These are phyloP conservation scores for Blastobotrys raffinosifermentans DNA, from an alignment of 1,139 yeast species.

Conservation along the genomic window DNA sequence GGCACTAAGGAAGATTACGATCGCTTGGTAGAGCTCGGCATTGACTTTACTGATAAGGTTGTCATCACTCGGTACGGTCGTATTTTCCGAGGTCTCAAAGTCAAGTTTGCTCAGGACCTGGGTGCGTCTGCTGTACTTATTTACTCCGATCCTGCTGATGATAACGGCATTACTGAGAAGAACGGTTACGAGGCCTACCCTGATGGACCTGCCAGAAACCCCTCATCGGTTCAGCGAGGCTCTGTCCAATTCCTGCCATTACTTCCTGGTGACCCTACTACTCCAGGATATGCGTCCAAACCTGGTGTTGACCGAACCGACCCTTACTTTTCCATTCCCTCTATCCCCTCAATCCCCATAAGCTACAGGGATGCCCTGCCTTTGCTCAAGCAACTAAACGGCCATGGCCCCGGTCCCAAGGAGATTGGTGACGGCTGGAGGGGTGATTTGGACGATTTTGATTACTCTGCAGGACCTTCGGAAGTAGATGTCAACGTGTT, in stretches of 20 bases:
- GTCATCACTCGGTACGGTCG: conserved; percentile 57
- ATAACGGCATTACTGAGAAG: conserved; percentile 42
- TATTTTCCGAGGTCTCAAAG: conserved; percentile 60
- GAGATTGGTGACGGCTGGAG: conserved; percentile 39
- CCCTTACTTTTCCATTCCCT: conserved; percentile 47
- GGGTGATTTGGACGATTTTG: conserved; percentile 44
- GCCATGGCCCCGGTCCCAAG: conserved; percentile 42
- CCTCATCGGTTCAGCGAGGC: conserved; percentile 72
- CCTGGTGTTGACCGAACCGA: conserved; percentile 40
- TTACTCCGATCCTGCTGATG: conserved; percentile 66
- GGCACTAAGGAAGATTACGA: conserved; percentile 54
- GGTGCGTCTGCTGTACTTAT: conserved; percentile 58
- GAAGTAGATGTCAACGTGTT: conserved; percentile 45
- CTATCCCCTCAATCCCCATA: conserved; percentile 59
- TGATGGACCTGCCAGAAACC: conserved; percentile 62
- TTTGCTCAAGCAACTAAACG: conserved; percentile 47
- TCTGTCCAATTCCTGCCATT: conserved; percentile 73
- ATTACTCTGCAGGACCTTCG: conserved; percentile 61
- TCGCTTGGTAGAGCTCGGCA: conserved; percentile 39
- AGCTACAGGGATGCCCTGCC: conserved; percentile 54
- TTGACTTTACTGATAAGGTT: conserved; percentile 47
- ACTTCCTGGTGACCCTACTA: conserved; percentile 84
- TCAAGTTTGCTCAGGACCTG: conserved; percentile 58
- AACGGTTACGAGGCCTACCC: conserved; percentile 58
- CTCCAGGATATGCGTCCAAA: conserved; percentile 75